phyloP scores from a whole-genome alignment of 2,329 filamentous ascomycete genomes.

The Teratosphaeriaceae sp. region DNA sequence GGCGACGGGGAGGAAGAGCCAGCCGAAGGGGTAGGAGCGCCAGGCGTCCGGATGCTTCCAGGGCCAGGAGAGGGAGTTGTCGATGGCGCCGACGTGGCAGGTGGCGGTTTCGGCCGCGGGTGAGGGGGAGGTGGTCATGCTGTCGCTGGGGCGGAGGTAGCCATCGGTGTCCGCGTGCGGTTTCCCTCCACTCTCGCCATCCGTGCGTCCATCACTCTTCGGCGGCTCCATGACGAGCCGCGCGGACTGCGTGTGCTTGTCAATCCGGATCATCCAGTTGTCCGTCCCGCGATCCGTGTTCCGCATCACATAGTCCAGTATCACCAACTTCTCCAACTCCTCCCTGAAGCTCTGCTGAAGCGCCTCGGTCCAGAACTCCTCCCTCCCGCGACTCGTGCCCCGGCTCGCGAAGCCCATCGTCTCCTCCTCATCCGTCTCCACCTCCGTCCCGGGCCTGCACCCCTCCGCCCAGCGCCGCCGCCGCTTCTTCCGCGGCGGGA shows the following conservation, averaged over 20 bases:
- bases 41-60: slow-evolving; percentile 97
- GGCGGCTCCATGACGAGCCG: slow-evolving; percentile 82
- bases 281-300: slow-evolving; percentile 95
- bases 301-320: slow-evolving; percentile 97
- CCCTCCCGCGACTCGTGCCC: slow-evolving; percentile 31
- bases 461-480: slow-evolving; percentile 68
- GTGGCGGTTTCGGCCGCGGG: slow-evolving; percentile 43
- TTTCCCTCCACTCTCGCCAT: no score
- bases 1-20: slow-evolving; percentile 94
- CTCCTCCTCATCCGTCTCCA: slow-evolving; percentile 15
- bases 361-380: slow-evolving; percentile 78
- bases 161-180: slow-evolving; percentile 18
- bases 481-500: slow-evolving; percentile 61
- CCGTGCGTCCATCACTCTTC: slow-evolving; percentile 46
- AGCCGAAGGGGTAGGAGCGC: slow-evolving; percentile 92
- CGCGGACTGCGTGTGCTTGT: slow-evolving; percentile 74
- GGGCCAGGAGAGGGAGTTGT: slow-evolving; percentile 96
- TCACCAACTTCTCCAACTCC: slow-evolving; percentile 93
- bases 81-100: slow-evolving; percentile 84
- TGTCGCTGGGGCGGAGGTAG: slow-evolving; percentile 54
- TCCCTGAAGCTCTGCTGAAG: slow-evolving; percentile 91
- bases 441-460: slow-evolving; percentile 59
- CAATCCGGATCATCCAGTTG: slow-evolving; percentile 99
- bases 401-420: slow-evolving; percentile 13
- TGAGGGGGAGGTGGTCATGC: slow-evolving; percentile 63